Percentiles rank a stretch among this genome's conserved stretches.
phyloP scores from a whole-genome alignment of 192 early-diverging fungal species.

The Entomortierella chlamydospora region DNA sequence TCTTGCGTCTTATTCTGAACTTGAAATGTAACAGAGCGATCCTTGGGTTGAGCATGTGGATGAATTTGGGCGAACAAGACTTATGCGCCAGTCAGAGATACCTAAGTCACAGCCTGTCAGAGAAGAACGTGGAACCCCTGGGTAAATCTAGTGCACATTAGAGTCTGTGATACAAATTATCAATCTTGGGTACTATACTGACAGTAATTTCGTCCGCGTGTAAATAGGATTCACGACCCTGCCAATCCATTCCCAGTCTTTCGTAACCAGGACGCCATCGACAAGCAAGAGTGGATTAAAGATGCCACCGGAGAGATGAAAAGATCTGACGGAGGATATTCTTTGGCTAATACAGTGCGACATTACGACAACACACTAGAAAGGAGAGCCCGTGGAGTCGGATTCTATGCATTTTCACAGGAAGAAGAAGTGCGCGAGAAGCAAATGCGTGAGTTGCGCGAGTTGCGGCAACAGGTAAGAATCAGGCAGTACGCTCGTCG shows the following conservation, averaged over 20 bases:
- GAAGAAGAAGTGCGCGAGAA: constrained; percentile 68
- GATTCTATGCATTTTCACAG: constrained; percentile 76
- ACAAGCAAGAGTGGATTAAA: constrained; percentile 33
- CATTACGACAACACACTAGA: constrained; percentile 66
- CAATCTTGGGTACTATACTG: not conserved
- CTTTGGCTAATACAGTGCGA: constrained; percentile 17
- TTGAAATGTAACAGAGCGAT: constrained; percentile 59
- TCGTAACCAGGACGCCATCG: constrained; percentile 24
- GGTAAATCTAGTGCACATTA: not conserved
- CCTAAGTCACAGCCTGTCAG: constrained; percentile 21
- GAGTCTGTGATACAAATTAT: not conserved
- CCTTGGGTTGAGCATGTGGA: constrained; percentile 81
- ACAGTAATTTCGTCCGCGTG: not conserved
- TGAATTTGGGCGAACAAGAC: constrained; percentile 79
- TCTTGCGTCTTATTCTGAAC: no score
- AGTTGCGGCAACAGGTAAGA: constrained; percentile 62
- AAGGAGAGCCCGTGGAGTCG: constrained; percentile 73
- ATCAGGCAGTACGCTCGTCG: no score
- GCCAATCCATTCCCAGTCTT: constrained; percentile 42
- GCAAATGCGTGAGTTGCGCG: constrained; percentile 71
- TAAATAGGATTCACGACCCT: constrained; percentile 19
- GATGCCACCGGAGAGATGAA: constrained; percentile 21
- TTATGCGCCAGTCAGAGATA: constrained; percentile 68
- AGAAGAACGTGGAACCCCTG: not conserved
- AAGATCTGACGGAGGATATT: constrained; percentile 6